These are phyloP conservation scores for Aspergillus sp. DNA, from an alignment of 2,329 filamentous ascomycete species.

Conservation along the genomic window DNA sequence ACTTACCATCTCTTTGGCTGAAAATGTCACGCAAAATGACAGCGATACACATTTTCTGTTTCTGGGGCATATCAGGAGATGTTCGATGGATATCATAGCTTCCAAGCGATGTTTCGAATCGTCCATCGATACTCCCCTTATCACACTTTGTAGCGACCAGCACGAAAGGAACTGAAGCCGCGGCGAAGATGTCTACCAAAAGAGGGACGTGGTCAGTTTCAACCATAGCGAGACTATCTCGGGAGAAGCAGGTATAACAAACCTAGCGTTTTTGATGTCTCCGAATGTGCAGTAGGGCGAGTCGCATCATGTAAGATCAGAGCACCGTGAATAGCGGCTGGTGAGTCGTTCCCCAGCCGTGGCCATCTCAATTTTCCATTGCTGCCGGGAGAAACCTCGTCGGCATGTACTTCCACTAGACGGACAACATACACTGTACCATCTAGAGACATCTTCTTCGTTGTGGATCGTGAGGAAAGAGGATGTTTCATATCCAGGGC, in stretches of 20 bases:
- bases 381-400: constrained; percentile 52
- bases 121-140: constrained; percentile 65
- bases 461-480: constrained; percentile 40
- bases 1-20: constrained; percentile 66
- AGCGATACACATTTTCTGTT: constrained; percentile 72
- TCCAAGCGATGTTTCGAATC: constrained; percentile 70
- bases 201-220: constrained; percentile 11
- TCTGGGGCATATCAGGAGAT: constrained; percentile 68
- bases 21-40: constrained; percentile 73
- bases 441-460: constrained; percentile 58
- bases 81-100: constrained; percentile 73
- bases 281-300: constrained; percentile 70
- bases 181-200: constrained; percentile 67
- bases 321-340: constrained; percentile 78
- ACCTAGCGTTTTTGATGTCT: constrained; percentile 77
- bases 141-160: constrained; percentile 92
- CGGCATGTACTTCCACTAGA: constrained; percentile 56
- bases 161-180: constrained; percentile 71
- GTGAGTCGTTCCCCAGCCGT: constrained; percentile 58
- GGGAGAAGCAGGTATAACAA: constrained; percentile 44
- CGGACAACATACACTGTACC: constrained; percentile 57
- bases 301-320: constrained; percentile 86
- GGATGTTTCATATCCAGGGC: constrained; percentile 54
- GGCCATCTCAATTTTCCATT: constrained; percentile 53
- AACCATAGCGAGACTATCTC: background rate